These are phyloP conservation scores for Rauvolfia tetraphylla DNA, from an alignment of 257 asterid species.

Conservation along the genomic window DNA sequence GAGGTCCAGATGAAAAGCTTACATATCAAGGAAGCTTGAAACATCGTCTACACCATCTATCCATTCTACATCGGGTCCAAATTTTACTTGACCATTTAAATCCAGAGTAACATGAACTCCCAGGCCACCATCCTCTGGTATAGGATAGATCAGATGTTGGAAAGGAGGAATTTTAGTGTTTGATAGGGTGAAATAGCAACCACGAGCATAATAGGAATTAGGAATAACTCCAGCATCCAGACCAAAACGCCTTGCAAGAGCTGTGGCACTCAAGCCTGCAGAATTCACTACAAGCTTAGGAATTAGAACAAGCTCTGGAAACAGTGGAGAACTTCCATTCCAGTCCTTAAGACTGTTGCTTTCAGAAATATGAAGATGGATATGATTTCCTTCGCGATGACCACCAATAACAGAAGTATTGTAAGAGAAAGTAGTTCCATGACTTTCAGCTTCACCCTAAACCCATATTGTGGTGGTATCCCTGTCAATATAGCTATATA, in stretches of 20 bases:
- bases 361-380: slow-evolving; percentile 56
- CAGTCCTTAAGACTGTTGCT: slow-evolving; percentile 42
- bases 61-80: slow-evolving; percentile 97
- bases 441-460: slow-evolving; percentile 92
- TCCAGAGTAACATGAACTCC: slow-evolving; percentile 94
- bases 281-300: slow-evolving; percentile 75
- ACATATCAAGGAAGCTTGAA: slow-evolving; percentile 73
- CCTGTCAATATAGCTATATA: slow-evolving; percentile 47
- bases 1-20: slow-evolving; percentile 24
- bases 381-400: slow-evolving; percentile 30
- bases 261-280: slow-evolving; percentile 69
- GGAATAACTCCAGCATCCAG: slow-evolving; percentile 36
- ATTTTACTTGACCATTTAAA: slow-evolving; percentile 74
- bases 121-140: slow-evolving; percentile 93
- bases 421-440: slow-evolving; percentile 62
- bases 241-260: slow-evolving; percentile 57
- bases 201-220: slow-evolving; percentile 67
- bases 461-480: slow-evolving; percentile 38
- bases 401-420: slow-evolving; percentile 71
- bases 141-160: slow-evolving; percentile 72
- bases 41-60: slow-evolving; percentile 57
- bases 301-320: slow-evolving; percentile 59
- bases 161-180: slow-evolving; percentile 50
- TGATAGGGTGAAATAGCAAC: slow-evolving; percentile 74
- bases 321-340: slow-evolving; percentile 35